Evolutionary conservation across 73 alveolate species (phyloP), one percentile per base, ranked within the genome.

Genomic region (Uronychia binucleata): DNA sequence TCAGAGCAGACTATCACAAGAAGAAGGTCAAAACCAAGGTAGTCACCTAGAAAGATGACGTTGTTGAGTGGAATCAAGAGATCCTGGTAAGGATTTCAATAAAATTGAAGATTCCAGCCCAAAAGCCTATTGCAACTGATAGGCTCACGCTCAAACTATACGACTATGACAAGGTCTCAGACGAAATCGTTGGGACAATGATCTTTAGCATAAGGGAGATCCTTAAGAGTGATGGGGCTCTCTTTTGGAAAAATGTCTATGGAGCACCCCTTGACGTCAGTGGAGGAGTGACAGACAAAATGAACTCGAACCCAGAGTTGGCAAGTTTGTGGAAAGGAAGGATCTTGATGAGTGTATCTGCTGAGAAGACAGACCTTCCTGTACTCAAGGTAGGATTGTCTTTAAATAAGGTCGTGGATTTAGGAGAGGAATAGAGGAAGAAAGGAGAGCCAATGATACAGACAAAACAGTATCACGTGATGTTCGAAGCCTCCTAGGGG

Each of bases 321-420:
- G 97, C 96, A 34, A 85, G 96, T 13, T 60, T 81, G 77, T 95
- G 96, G 96, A 95, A 93, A 87, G 98, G 98, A 75, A 80, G 98
- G 82, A 75, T 95, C 78, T 83, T 89, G 59, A 81, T 92, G 88
- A 92, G 92, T 81, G 82, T 95, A 29, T 85, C 60, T 32, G 86
- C 86, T 76, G 86, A 80, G 60, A 84, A 90, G 58, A 79, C 90
- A 33, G 91, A 83, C 31, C 77, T 86, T 27, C 96, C 98, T 28
- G 92, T 83, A 5, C 25, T 79, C 30, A 79, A 31, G 80, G 89
- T 86, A 25, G 88, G 31, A 28, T n/a, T 30, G 0, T 34, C 86
- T 29, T 30, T 34, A 14, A 79, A 81, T 8, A 86, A 79, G 32
- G 67, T 74, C 1, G 58, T 74, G 28, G 76, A 35, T 31, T 58